Evolutionary conservation across 1,139 yeast species (phyloP), one percentile per base, ranked within the genome.

Genomic region (Blastobotrys capitulatus): DNA sequence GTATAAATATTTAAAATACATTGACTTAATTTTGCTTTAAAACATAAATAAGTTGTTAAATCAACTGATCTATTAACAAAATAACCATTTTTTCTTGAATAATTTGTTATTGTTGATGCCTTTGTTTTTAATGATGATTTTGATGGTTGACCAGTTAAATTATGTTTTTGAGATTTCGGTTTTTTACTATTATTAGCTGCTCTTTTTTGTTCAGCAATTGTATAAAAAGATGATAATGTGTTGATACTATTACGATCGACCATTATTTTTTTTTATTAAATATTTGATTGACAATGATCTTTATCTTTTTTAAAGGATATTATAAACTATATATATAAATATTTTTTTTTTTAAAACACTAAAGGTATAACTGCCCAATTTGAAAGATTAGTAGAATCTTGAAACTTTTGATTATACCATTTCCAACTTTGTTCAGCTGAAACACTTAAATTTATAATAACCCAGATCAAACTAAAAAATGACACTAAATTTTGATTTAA

Each of bases 401-500:
- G 52, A 42, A 60, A 61, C 53, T 58, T 52, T 7, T 45, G 37
- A 38, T 66, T 61, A 62, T 88, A 88, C 57, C 70, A 74, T 1
- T 27, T 31, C 31, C 27, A 10, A 4, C 85, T 74, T 60, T 83
- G 85, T 20, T 73, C 57, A 0, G 95, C 83, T 9, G 92, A 80
- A 1, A 79, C 74, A 0, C 80, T 63, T 25, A 89, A 71, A 60
- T 84, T 87, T 5, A 73, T 66, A 6, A 71, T 52, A 2, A 86
- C 92, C 82, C 94, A 86, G 0, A 72, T n/a, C 49, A 75, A 64
- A 43, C 60, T 40, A 47, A 56, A 15, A 52, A 58, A 6, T 55
- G 64, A 37, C 15, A 58, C 47, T 7, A 42, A 29, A 13, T 57
- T 59, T 3, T 66, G 56, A n/a, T 65, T 55, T 0, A 65, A 42